Evolutionary conservation across 208 protist species (phyloP).

Genomic region (Leishmania arabica): DNA sequence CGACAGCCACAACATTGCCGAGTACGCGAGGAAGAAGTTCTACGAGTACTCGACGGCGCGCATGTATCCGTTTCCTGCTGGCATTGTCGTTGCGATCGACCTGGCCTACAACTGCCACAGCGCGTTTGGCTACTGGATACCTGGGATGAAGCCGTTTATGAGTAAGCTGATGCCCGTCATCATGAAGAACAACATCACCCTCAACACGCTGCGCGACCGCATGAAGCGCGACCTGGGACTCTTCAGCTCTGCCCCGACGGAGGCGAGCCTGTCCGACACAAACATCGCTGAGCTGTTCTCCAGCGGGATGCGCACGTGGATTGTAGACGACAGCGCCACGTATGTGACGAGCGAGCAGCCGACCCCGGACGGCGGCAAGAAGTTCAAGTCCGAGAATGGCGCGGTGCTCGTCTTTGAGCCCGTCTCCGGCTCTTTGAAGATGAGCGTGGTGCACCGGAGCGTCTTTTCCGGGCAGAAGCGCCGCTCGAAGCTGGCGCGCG

Average conservation of each 20-base stretch:
- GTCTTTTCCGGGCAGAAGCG: conserved; percentile 99
- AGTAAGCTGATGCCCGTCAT: conserved; percentile 98
- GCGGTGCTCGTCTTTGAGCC: conserved; percentile 99
- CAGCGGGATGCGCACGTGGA: conserved; percentile 99
- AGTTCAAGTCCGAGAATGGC: conserved; percentile 97
- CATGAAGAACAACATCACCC: conserved; percentile 99
- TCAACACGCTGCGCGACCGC: conserved; percentile 99
- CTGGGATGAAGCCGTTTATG: conserved; percentile 98
- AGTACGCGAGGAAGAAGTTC: conserved; percentile 99
- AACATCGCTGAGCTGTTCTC: conserved; percentile 99
- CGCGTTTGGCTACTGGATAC: conserved; percentile 99
- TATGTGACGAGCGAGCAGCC: conserved; percentile 99
- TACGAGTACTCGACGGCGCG: conserved; percentile 99
- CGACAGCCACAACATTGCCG: conserved; percentile 99
- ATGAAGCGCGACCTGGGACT: conserved; percentile 99
- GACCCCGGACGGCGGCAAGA: conserved; percentile 99
- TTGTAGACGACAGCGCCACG: conserved; percentile 99
- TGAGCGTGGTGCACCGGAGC: conserved; percentile 99
- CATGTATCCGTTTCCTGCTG: conserved; percentile 99
- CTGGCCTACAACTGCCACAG: conserved; percentile 99
- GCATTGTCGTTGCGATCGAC: conserved; percentile 99
- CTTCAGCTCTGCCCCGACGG: conserved; percentile 99
- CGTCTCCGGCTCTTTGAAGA: conserved; percentile 98
- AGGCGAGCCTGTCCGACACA: conserved; percentile 98
- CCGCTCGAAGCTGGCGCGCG: conserved; percentile 99